Conservation (phyloP, 495 filamentous ascomycete genomes). For the Elasticomyces elasticus region DNA sequence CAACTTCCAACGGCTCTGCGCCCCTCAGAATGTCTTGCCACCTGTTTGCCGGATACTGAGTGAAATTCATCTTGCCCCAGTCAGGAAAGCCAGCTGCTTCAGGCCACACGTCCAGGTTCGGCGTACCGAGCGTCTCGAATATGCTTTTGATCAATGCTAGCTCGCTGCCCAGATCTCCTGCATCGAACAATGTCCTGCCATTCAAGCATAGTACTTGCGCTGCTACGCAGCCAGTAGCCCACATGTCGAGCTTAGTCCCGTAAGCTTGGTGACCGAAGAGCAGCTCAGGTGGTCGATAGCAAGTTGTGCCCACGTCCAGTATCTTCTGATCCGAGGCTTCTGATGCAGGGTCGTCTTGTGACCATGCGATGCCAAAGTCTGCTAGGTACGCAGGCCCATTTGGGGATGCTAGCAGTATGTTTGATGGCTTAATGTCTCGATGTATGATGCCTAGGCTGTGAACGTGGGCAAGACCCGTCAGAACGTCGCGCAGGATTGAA, state of each 20-base stretch:
- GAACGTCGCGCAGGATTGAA: slow-evolving; percentile 52
- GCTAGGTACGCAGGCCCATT: slow-evolving; percentile 65
- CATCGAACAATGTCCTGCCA: slow-evolving; percentile 61
- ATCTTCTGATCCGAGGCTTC: slow-evolving; percentile 65
- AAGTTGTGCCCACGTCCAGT: slow-evolving; percentile 84
- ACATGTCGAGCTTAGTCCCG: slow-evolving; percentile 64
- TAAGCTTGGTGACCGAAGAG: slow-evolving; percentile 78
- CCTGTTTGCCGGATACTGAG: slow-evolving; percentile 39
- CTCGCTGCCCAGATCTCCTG: slow-evolving; percentile 82
- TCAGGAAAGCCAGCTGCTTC: slow-evolving; percentile 48
- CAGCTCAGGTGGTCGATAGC: slow-evolving; percentile 82
- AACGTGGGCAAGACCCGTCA: slow-evolving; percentile 59
- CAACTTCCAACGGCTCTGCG: slow-evolving; percentile 40
- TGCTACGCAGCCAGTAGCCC: slow-evolving; percentile 77
- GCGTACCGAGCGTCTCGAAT: slow-evolving; percentile 50
- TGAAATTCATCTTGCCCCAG: slow-evolving; percentile 58
- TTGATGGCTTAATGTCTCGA: slow-evolving; percentile 87
- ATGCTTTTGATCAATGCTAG: slow-evolving; percentile 81
- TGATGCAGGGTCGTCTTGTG: slow-evolving; percentile 45
- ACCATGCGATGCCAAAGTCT: slow-evolving; percentile 91
- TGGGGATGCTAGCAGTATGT: slow-evolving; percentile 61
- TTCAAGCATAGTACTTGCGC: slow-evolving; percentile 47
- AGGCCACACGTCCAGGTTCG: slow-evolving; percentile 28
- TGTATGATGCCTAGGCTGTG: slow-evolving; percentile 74
- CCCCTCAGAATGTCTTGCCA: slow-evolving; percentile 48